Percentiles rank a stretch among this genome's conserved stretches.
phyloP scores from a whole-genome alignment of 495 filamentous ascomycete genomes.

The Paragyromitra xinjiangensis region DNA sequence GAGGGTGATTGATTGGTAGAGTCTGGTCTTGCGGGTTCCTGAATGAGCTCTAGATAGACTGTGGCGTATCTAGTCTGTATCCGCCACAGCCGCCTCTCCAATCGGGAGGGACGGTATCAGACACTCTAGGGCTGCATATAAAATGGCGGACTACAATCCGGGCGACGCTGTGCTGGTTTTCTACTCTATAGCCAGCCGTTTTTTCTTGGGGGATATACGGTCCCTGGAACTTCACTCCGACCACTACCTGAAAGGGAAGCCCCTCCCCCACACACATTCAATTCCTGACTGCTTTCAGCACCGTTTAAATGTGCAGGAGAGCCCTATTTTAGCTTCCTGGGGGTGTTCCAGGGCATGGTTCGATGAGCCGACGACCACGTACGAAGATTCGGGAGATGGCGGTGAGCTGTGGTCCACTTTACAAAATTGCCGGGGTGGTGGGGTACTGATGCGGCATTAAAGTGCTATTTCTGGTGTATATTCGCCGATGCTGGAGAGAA shows the following conservation, averaged over 20 bases:
- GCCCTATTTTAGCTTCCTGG: neutral
- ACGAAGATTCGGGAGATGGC: conserved; percentile 16
- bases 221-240: conserved; percentile 4
- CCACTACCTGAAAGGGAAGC: neutral
- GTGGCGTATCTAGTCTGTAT: neutral
- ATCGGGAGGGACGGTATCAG: neutral
- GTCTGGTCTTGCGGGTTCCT: neutral
- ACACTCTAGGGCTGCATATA: conserved; percentile 21
- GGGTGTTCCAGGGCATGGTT: conserved; percentile 10
- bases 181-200: neutral
- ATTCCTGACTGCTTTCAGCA: conserved; percentile 9
- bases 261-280: conserved; percentile 1
- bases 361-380: conserved; percentile 28
- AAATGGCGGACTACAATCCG: conserved; percentile 11
- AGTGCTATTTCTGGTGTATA: conserved; percentile 17
- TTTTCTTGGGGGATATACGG: neutral
- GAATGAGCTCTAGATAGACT: neutral
- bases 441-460: conserved; percentile 30
- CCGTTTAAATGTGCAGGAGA: neutral
- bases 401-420: conserved; percentile 16
- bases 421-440: conserved; percentile 5
- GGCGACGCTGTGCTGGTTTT: neutral
- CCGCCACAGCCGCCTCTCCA: neutral
- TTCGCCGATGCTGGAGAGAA: conserved; percentile 8
- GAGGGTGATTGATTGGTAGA: neutral